Percentiles rank a stretch among this genome's conserved stretches.
phyloP scores from a whole-genome alignment of 2,329 filamentous ascomycete species.

The Alternaria panax region DNA sequence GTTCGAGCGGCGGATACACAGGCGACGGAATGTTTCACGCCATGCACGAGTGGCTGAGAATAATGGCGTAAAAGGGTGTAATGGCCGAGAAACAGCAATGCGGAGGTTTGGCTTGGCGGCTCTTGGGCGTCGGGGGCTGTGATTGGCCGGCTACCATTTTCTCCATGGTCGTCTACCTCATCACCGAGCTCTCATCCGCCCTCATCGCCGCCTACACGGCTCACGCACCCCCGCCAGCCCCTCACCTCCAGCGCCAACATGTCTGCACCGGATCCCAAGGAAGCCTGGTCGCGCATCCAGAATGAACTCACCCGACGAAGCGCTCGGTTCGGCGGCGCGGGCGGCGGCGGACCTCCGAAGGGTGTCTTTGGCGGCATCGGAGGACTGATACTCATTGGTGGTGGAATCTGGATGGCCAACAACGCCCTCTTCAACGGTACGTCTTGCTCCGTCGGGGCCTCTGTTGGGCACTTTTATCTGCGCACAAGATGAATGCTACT shows the following conservation, averaged over 20 bases:
- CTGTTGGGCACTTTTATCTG: background rate
- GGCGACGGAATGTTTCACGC: constrained; percentile 1
- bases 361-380: constrained; percentile 64
- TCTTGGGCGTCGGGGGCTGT: constrained; percentile 29
- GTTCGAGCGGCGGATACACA: background rate
- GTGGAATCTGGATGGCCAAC: constrained; percentile 63
- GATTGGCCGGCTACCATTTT: constrained; percentile 39
- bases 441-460: constrained; percentile 13
- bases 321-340: constrained; percentile 57
- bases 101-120: constrained; percentile 27
- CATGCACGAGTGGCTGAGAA: background rate
- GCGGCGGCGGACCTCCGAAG: constrained; percentile 58
- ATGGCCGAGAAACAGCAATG: constrained; percentile 15
- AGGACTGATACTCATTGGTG: constrained; percentile 62
- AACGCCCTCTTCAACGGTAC: constrained; percentile 74
- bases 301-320: constrained; percentile 61
- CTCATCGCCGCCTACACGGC: constrained; percentile 36
- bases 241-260: constrained; percentile 29
- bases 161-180: constrained; percentile 40
- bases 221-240: constrained; percentile 41
- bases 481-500: constrained; percentile 18
- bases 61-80: background rate
- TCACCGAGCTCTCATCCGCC: constrained; percentile 30
- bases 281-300: constrained; percentile 72
- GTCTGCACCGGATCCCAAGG: constrained; percentile 63